Base-by-base conservation (phyloP, 768 basidiomycete genomes). In the Amanita rubescens region DNA sequence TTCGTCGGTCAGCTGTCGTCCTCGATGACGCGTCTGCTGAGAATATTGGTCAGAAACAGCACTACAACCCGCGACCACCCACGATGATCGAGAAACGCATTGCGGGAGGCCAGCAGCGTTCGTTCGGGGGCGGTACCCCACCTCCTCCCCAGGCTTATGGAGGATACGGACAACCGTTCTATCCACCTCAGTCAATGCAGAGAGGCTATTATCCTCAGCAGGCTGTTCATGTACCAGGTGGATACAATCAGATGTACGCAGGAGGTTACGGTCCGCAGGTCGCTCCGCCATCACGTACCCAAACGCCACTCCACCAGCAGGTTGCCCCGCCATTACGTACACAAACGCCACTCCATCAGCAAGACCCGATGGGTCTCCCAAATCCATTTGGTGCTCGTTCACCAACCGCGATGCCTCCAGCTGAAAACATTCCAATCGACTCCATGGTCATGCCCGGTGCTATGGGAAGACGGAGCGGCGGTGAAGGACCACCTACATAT, bases 1-100 rank as follows among this genome's bases (percentile, higher is more conserved):
- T 86, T 74, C 77, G 79, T 49, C 80, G 82, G 49, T 87, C 86
- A 12, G 79, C 77, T n/a, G 62, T 82, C 14, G 64, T 86, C 20
- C 68, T 82, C 20, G 71, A 80, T 44, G 84, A 85, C 68, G 24
- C 69, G 69, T 4, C 70, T 70, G 42, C 68, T 71, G 42, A 72
- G 72, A 53, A 69, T 65, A 7, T 9, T 7, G 10, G n/a, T 15
- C 42, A 62, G 69, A 51, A 67, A 68, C 19, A 67, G 66, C 25
- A 72, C 76, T 0, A 72, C 75, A 0, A 78, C 54, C 79, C 79
- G 15, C 76, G 79, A 19, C 80, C 83, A 1, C 84, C 84, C n/a
- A 72, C 75, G 25, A 85, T 85, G 84, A 74, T 80, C 48, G 77
- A 85, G 59, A 71, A 71, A 43, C 76, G 75, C 57, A 56, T 70